These are phyloP conservation scores for Aspergillus calidoustus DNA, from an alignment of 2,329 filamentous ascomycete genomes.

Conservation along the genomic window DNA sequence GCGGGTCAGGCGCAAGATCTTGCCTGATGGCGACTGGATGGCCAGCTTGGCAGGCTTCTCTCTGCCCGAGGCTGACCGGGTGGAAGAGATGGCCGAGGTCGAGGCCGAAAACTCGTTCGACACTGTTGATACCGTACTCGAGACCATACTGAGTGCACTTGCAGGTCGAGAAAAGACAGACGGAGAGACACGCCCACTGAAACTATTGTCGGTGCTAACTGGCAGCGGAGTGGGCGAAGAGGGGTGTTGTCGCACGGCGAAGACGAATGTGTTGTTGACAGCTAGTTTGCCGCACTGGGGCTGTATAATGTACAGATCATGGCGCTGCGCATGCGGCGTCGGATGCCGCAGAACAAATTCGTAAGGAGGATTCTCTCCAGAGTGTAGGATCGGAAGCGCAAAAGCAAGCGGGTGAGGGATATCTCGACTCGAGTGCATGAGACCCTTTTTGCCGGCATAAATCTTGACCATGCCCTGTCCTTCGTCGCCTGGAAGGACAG, in stretches of 20 bases:
- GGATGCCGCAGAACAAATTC: constrained; percentile 93
- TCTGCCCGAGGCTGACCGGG: constrained; percentile 36
- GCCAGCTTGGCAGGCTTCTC: constrained; percentile 93
- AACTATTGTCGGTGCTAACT: constrained; percentile 37
- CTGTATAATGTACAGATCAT: constrained; percentile 96
- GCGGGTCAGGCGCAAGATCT: constrained; percentile 74
- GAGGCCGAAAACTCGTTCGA: constrained; percentile 49
- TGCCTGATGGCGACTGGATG: constrained; percentile 90
- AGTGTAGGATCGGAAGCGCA: constrained; percentile 86
- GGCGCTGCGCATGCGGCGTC: constrained; percentile 94
- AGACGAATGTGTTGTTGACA: constrained; percentile 97
- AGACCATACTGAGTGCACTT: constrained; percentile 65
- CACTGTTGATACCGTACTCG: constrained; percentile 54
- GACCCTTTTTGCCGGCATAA: constrained; percentile 89
- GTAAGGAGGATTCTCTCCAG: constrained; percentile 89
- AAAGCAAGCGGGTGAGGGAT: constrained; percentile 92
- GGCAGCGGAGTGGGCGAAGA: constrained; percentile 58
- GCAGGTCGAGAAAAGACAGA: constrained; percentile 58
- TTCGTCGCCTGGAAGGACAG: constrained; percentile 87
- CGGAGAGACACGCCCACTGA: constrained; percentile 54
- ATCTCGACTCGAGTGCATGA: constrained; percentile 97
- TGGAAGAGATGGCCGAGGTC: constrained; percentile 59
- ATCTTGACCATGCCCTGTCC: constrained; percentile 85
- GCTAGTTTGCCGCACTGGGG: constrained; percentile 89
- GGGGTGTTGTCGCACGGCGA: constrained; percentile 91